Base-by-base conservation (phyloP, 192 early-diverging fungal genomes). In the Entophlyctis luteolus region DNA sequence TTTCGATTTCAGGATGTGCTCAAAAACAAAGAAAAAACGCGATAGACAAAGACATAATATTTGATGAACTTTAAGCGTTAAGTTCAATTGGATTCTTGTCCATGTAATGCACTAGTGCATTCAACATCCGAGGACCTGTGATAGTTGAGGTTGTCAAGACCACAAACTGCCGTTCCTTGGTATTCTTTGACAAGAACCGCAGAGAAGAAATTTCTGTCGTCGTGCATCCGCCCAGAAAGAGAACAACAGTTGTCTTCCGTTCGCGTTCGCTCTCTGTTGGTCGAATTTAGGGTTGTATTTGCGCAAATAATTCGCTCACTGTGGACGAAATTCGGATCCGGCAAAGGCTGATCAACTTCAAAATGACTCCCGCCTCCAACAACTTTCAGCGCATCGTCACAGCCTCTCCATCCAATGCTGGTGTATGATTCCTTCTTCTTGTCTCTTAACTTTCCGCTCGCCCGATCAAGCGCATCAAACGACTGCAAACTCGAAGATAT, bases 161-260 rank as follows among this genome's bases (percentile, higher is more conserved):
- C 31, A 96, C 69, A 77, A 89, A 98, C 62, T 91, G 87, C 28
- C 94, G 91, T 34, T 78, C 80, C 36, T 83, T 84, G 86, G 58
- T 14, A 49, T 5, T 16, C 8, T 52, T 27, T 3, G 91, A 84
- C 45, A 98, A 76, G 60, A 93, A 89, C 2, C 96, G 83, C n/a
- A 94, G 79, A 18, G 96, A 92, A 2, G 95, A 83, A 20, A 97
- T 86, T 77, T 98, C 96, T 2, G 96, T 90, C 33, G 82, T 89
- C 0, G 95, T 97, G 73, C 96, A 97, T 18, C 96, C 96, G 36
- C 96, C 96, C 10, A 98, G 77, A 70, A 96, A 98, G 52, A 98
- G 87, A 1, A 98, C 86, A 45, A 98, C 68, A 4, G 95, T 95
- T 14, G 87, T 81, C 12, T 80, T 76, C 34, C 81, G 75, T 67